phyloP scores from a whole-genome alignment of 257 asterid genomes.

The Solanum tarijense region DNA sequence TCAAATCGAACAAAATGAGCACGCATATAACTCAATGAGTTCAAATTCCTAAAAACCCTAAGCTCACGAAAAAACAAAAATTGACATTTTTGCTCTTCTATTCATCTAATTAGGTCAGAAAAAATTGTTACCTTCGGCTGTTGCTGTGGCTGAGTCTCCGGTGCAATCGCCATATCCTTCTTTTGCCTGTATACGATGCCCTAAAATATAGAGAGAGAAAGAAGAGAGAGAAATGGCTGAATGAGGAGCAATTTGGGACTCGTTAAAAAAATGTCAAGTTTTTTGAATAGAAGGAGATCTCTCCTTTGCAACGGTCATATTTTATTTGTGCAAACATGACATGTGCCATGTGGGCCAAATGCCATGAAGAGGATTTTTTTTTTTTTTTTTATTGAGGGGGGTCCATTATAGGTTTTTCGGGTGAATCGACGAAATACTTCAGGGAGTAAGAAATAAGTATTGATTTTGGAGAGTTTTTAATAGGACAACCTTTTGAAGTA shows the following conservation, averaged over 20 bases:
- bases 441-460: background rate
- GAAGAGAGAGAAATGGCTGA: background rate
- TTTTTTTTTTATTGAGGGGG: too few relatives aligned
- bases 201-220: background rate
- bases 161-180: conserved; percentile 36
- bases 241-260: background rate
- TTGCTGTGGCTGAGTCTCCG: conserved; percentile 39
- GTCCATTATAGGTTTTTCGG: background rate
- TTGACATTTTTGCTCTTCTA: background rate
- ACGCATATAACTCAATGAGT: background rate
- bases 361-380: background rate
- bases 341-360: background rate
- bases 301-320: background rate
- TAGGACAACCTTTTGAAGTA: background rate
- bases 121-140: conserved; percentile 33
- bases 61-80: background rate
- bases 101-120: background rate
- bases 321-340: background rate
- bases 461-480: background rate
- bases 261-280: background rate
- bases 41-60: background rate
- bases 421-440: background rate
- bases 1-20: background rate
- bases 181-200: background rate
- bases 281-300: background rate